A percentile compares a stretch with the other conserved stretches of the same genome.
Evolutionary conservation across 2,329 filamentous ascomycete species (phyloP).

Genomic region (Aureobasidium musti): DNA sequence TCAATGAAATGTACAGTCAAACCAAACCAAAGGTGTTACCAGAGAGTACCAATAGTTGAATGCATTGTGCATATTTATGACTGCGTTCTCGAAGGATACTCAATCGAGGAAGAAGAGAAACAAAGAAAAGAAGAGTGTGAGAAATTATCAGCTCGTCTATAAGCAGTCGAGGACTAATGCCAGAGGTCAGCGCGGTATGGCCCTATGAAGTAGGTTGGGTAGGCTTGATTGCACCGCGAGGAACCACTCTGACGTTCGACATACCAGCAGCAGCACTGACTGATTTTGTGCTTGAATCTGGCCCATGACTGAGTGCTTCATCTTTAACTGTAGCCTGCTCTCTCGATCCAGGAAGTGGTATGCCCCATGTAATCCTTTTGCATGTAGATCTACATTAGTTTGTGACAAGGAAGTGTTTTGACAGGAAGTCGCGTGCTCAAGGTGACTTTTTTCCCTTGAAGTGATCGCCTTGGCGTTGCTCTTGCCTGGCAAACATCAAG

Average conservation of each 20-base stretch:
- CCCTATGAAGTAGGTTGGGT: not conserved
- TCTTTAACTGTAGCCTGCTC: not conserved
- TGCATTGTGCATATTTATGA: too few relatives aligned
- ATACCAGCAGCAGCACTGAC: not conserved
- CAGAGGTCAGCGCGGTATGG: not conserved
- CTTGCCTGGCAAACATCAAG: not conserved
- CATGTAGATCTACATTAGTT: not conserved
- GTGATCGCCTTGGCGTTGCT: conserved; percentile 5
- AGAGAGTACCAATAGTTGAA: too few relatives aligned
- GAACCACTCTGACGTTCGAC: not conserved
- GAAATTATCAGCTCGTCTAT: not conserved
- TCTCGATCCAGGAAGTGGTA: too few relatives aligned
- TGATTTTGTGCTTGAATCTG: not conserved
- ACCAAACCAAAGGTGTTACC: too few relatives aligned
- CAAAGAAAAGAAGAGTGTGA: not conserved
- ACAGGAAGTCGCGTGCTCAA: not conserved
- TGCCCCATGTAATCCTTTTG: not conserved
- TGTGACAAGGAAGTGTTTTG: not conserved
- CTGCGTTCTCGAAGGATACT: too few relatives aligned
- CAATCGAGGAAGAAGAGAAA: too few relatives aligned
- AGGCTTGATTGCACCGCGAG: not conserved
- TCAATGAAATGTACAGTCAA: too few relatives aligned
- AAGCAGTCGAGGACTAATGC: not conserved
- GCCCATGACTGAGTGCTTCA: not conserved
- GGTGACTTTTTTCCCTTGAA: not conserved